These are phyloP conservation scores for Pseudogymnoascus sp. DNA, from an alignment of 2,329 filamentous ascomycete species.

Conservation along the genomic window DNA sequence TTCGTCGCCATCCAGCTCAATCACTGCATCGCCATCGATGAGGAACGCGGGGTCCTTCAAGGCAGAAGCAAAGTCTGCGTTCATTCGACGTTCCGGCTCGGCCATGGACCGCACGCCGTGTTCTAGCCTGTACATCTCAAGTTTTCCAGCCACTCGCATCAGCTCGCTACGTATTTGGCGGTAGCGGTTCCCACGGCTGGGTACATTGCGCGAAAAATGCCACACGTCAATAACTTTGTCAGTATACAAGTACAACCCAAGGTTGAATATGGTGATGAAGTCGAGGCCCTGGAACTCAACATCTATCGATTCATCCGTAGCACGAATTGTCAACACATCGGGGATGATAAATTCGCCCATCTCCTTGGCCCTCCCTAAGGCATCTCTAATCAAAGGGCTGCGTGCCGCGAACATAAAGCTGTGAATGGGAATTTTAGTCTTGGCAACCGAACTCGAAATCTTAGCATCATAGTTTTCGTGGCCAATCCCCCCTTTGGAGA, in stretches of 20 bases:
- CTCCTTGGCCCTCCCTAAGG: conserved; percentile 48
- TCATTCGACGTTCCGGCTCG: conserved; percentile 52
- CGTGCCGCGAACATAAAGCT: conserved; percentile 70
- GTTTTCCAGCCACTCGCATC: conserved; percentile 69
- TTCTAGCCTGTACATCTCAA: conserved; percentile 66
- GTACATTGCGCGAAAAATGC: conserved; percentile 60
- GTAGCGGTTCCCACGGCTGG: conserved; percentile 60
- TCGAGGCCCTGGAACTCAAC: conserved; percentile 65
- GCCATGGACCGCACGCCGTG: conserved; percentile 68
- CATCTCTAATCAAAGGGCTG: conserved; percentile 58
- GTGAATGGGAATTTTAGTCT: conserved; percentile 61
- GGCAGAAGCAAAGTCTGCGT: conserved; percentile 61
- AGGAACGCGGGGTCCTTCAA: conserved; percentile 63
- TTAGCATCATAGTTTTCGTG: conserved; percentile 29
- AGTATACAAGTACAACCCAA: conserved; percentile 72
- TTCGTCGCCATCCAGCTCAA: conserved; percentile 69
- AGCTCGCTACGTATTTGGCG: conserved; percentile 74
- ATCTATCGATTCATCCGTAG: conserved; percentile 43
- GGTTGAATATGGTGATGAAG: conserved; percentile 67
- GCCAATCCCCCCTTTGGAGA: conserved; percentile 34
- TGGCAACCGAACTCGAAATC: neutral
- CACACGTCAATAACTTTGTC: conserved; percentile 77
- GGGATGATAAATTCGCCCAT: conserved; percentile 46
- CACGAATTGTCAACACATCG: conserved; percentile 51
- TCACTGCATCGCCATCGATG: conserved; percentile 65